Conservation (phyloP, 257 asterid species). For the Mentha longifolia region DNA sequence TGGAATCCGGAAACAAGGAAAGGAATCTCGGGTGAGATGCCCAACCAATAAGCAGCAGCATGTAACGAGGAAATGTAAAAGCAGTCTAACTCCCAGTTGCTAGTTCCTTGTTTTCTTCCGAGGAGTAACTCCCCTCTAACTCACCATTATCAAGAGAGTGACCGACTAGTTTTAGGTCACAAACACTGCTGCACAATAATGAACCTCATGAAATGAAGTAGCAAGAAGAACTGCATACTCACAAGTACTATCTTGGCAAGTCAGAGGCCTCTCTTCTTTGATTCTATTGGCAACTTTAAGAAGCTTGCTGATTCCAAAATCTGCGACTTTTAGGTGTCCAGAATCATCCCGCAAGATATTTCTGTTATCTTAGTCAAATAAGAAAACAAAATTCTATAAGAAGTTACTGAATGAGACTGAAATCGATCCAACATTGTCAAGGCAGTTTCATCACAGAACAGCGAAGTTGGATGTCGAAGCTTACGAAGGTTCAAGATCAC, state of each 20-base stretch:
- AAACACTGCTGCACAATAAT: not conserved
- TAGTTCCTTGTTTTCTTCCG: no score
- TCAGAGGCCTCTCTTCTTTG: slow-evolving; percentile 68
- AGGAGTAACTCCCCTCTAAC: no score
- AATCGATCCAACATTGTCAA: slow-evolving; percentile 5
- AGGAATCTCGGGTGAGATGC: no score
- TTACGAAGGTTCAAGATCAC: slow-evolving; percentile 97
- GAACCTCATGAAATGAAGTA: not conserved
- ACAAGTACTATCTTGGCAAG: slow-evolving; percentile 66
- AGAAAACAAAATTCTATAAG: slow-evolving; percentile 19
- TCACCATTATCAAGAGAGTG: no score
- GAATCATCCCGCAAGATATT: slow-evolving; percentile 92
- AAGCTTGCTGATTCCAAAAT: slow-evolving; percentile 91
- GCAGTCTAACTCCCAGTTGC: no score
- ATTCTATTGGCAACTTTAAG: slow-evolving; percentile 72
- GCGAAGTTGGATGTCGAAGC: slow-evolving; percentile 38
- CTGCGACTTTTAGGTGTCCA: slow-evolving; percentile 98
- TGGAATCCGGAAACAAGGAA: no score
- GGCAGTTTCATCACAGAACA: slow-evolving; percentile 6
- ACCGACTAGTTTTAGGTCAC: no score
- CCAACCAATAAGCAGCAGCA: no score
- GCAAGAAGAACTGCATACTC: slow-evolving; percentile 40
- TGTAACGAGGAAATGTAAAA: no score
- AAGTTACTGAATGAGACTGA: slow-evolving; percentile 25
- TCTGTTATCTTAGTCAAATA: slow-evolving; percentile 56